Base-by-base conservation (phyloP, 2,329 filamentous ascomycete species). In the Xylaria digitata region DNA sequence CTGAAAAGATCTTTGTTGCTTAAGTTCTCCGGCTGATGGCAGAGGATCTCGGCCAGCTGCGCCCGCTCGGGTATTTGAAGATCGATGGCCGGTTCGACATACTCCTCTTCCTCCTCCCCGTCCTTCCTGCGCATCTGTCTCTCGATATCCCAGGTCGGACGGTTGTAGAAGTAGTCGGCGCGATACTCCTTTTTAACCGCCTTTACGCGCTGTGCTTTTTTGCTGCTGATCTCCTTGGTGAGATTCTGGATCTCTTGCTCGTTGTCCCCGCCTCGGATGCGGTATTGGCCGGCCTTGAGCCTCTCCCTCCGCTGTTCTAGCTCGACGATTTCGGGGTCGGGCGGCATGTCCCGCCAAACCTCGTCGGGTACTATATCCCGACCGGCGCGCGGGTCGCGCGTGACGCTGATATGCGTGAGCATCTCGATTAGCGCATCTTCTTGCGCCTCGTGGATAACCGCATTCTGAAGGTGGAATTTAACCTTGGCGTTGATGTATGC, bases 151-250 rank as follows among this genome's bases (percentile, higher is more conserved):
- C 21, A 55, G 19, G 52, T 55, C 6, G 8, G 37, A 7, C 34
- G 19, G 37, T 55, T 26, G 17, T 55, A 55, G 21, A 55, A 55
- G 13, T 55, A 55, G n/a, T 55, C 2, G 3, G 21, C n/a, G 17
- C 34, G 19, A 19, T 55, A 55, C 23, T 43, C 13, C 19, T 55
- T 43, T 1, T 42, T n/a, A 21, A n/a, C n/a, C 21, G 19, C 37
- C 5, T 34, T 34, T 55, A 6, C 13, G 37, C 8, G 32, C 8
- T 34, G 32, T 34, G n/a, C 37, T 2, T 13, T 9, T 17, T 43
- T 55, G 5, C 2, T 55, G 5, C 30, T 2, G 9, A 53, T 55
- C 52, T 40, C n/a, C 7, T 53, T 37, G 8, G 34, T 2, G 6
- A 54, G 34, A 7, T 40, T 23, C 7, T 11, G n/a, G 17, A 54